phyloP scores from a whole-genome alignment of 1,139 yeast species.

The Kurtzmaniella natalensis region DNA sequence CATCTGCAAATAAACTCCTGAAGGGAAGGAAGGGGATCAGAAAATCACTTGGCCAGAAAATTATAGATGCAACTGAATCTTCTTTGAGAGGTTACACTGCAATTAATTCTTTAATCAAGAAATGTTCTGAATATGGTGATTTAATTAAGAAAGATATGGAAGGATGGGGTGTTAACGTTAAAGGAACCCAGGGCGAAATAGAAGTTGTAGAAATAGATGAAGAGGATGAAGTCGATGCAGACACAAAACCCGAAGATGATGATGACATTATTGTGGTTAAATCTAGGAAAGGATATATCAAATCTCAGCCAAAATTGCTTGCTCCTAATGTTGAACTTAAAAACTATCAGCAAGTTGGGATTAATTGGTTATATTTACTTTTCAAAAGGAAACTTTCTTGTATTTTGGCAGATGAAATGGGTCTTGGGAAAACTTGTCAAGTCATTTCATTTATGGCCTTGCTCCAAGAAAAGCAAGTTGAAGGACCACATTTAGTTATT shows the following conservation, averaged over 20 bases:
- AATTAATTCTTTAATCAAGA: slow-evolving; percentile 81
- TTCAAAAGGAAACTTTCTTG: slow-evolving; percentile 80
- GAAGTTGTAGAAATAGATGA: slow-evolving; percentile 25
- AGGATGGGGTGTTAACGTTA: slow-evolving; percentile 79
- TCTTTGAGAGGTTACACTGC: slow-evolving; percentile 89
- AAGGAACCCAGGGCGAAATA: slow-evolving; percentile 53
- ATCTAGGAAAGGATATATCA: slow-evolving; percentile 44
- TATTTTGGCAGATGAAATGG: slow-evolving; percentile 97
- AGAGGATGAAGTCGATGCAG: slow-evolving; percentile 22
- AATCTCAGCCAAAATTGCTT: slow-evolving; percentile 64
- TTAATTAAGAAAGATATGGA: slow-evolving; percentile 67
- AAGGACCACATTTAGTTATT: slow-evolving; percentile 78
- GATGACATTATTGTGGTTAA: slow-evolving; percentile 23
- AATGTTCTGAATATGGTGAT: slow-evolving; percentile 76
- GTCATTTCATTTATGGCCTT: slow-evolving; percentile 91
- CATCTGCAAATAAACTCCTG: slow-evolving; percentile 18
- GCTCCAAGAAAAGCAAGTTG: slow-evolving; percentile 52
- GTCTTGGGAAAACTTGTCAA: slow-evolving; percentile 93
- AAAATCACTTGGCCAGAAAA: slow-evolving; percentile 69
- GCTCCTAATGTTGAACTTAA: slow-evolving; percentile 65
- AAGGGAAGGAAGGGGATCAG: slow-evolving; percentile 34
- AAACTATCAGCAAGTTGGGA: slow-evolving; percentile 90
- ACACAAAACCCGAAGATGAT: slow-evolving; percentile 33
- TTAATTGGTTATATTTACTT: slow-evolving; percentile 84
- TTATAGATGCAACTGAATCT: slow-evolving; percentile 64